Evolutionary conservation across 2,329 filamentous ascomycete species (phyloP).

Genomic region (Fonsecaea pedrosoi): DNA sequence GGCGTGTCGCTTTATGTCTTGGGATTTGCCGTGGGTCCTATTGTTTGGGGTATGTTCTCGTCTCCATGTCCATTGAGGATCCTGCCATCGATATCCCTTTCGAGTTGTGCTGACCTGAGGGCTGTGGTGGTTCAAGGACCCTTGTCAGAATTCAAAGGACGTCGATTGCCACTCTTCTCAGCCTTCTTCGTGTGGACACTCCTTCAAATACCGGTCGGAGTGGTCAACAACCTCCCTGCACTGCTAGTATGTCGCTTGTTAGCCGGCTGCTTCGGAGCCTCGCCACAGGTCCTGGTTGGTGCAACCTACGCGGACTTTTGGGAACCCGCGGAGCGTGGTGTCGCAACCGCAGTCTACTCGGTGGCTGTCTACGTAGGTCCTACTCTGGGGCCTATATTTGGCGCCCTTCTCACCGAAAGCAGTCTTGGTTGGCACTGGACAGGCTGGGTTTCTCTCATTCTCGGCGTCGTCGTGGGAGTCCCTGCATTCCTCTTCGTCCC

Average conservation of each 20-base stretch:
- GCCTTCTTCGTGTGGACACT: constrained; percentile 69
- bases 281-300: constrained; percentile 72
- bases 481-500: constrained; percentile 23
- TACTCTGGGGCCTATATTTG: constrained; percentile 60
- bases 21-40: constrained; percentile 65
- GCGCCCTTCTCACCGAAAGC: constrained; percentile 52
- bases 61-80: neutral
- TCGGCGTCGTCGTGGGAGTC: constrained; percentile 51
- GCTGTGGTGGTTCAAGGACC: constrained; percentile 34
- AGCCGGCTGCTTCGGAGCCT: constrained; percentile 45
- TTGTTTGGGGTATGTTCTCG: constrained; percentile 38
- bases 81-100: neutral
- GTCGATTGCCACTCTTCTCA: constrained; percentile 58
- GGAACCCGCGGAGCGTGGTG: constrained; percentile 64
- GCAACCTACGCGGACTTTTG: constrained; percentile 72
- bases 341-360: constrained; percentile 69
- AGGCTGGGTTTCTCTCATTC: constrained; percentile 50
- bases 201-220: constrained; percentile 70
- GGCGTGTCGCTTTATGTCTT: constrained; percentile 64
- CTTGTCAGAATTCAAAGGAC: constrained; percentile 44
- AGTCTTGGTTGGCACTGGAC: constrained; percentile 56
- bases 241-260: constrained; percentile 71
- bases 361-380: constrained; percentile 50
- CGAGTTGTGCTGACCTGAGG: constrained; percentile 16
- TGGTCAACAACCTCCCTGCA: constrained; percentile 70